phyloP scores from a whole-genome alignment of 345 rosid genomes.

The Cardamine resedifolia region DNA sequence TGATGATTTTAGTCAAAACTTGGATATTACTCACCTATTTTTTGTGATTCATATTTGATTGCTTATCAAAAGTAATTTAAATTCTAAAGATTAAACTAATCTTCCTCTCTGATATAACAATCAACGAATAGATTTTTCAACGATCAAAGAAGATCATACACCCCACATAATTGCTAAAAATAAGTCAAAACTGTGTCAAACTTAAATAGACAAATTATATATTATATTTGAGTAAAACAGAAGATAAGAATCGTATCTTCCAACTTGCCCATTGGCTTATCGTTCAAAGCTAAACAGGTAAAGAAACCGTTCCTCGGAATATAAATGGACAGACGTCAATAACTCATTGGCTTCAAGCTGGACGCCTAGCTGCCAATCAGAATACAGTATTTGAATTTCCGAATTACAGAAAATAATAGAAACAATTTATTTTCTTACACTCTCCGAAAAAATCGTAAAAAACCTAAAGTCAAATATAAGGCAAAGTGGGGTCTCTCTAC shows the following conservation, averaged over 20 bases:
- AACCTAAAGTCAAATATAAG: conserved; percentile 35
- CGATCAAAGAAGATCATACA: neutral
- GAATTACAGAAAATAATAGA: neutral
- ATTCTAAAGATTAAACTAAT: neutral
- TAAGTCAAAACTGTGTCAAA: neutral
- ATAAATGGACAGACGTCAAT: neutral
- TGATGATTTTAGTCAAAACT: neutral
- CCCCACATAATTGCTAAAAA: neutral
- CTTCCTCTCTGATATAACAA: neutral
- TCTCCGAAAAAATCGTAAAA: conserved; percentile 23
- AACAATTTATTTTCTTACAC: neutral
- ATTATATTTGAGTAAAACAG: neutral
- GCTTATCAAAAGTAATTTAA: neutral
- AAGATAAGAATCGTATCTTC: conserved; percentile 18
- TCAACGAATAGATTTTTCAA: neutral
- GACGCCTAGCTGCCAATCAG: conserved; percentile 25
- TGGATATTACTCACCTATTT: neutral
- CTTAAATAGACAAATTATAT: neutral
- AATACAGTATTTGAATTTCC: neutral
- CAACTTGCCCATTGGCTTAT: conserved; percentile 26
- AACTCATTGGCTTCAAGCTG: neutral
- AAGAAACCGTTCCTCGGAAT: conserved; percentile 16
- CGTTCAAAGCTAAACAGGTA: neutral
- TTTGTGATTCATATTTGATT: neutral
- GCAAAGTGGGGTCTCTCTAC: neutral